Evolutionary conservation across 306 rosid species (phyloP).

Genomic region (Abrus pulchellus): DNA sequence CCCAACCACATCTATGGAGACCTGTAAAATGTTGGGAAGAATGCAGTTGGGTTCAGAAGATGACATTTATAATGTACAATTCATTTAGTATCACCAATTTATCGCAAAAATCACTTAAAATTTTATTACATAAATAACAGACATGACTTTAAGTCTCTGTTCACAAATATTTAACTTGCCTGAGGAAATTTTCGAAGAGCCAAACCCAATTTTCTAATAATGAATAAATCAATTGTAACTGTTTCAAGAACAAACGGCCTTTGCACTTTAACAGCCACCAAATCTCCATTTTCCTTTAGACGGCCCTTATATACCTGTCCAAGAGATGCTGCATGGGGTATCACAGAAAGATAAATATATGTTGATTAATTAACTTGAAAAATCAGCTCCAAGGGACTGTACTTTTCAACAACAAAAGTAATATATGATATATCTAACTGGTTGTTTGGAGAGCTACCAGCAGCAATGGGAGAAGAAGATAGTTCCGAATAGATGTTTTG

Average conservation of each 20-base stretch:
- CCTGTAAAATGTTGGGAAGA: slow-evolving; percentile 55
- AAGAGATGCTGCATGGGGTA: slow-evolving; percentile 85
- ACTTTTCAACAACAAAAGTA: slow-evolving; percentile 42
- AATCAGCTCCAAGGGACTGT: slow-evolving; percentile 48
- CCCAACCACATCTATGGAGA: slow-evolving; percentile 96
- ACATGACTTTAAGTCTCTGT: slow-evolving; percentile 38
- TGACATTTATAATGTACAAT: slow-evolving; percentile 34
- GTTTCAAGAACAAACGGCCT: slow-evolving; percentile 99
- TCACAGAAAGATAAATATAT: slow-evolving; percentile 45
- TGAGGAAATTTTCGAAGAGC: slow-evolving; percentile 92
- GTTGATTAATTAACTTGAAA: slow-evolving; percentile 40
- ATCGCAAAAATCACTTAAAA: slow-evolving; percentile 11
- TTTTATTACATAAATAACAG: slow-evolving; percentile 20
- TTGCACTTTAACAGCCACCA: slow-evolving; percentile 98
- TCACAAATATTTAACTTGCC: slow-evolving; percentile 59
- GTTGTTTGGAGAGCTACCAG: slow-evolving; percentile 72
- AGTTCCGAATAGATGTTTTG: slow-evolving; percentile 86
- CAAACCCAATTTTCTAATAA: slow-evolving; percentile 93
- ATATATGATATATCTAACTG: slow-evolving; percentile 53
- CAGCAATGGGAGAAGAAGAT: slow-evolving; percentile 96
- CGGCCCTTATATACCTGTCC: slow-evolving; percentile 99
- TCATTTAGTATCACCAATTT: slow-evolving; percentile 41
- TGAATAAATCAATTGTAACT: slow-evolving; percentile 83
- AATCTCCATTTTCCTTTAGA: slow-evolving; percentile 89
- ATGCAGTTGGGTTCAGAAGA: slow-evolving; percentile 36